Percentiles rank a stretch among this genome's conserved stretches.
Evolutionary conservation across 345 rosid species (phyloP).

Genomic region (Populus alba): DNA sequence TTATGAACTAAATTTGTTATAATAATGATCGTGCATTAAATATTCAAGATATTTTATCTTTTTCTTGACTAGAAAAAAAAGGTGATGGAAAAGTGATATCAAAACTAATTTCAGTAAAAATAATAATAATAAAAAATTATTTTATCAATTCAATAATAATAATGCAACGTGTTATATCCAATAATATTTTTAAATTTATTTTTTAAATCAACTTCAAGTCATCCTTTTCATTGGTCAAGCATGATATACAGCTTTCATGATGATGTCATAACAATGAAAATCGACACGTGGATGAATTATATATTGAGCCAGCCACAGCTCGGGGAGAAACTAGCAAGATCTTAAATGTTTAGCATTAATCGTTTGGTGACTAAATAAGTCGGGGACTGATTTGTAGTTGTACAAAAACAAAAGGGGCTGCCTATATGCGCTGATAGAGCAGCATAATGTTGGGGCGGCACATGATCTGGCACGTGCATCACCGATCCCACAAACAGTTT

Average conservation of each 20-base stretch:
- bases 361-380: background rate
- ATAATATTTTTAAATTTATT: background rate
- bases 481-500: background rate
- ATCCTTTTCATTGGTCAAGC: background rate
- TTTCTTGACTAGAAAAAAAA: too few species aligned
- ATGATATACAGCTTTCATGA: background rate
- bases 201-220: background rate
- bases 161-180: background rate
- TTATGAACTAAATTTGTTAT: too few species aligned
- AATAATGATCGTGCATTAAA: background rate
- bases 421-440: background rate
- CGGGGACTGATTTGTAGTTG: background rate
- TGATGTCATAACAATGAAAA: background rate
- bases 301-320: too few species aligned
- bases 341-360: accelerated
- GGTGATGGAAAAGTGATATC: background rate
- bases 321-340: background rate
- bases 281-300: background rate
- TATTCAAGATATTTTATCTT: background rate
- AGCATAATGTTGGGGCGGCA: background rate
- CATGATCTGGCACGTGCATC: background rate
- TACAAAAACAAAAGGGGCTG: background rate
- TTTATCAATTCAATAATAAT: background rate
- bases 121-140: too few species aligned
- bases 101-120: too few species aligned